Evolutionary conservation across 805 yeast genomes (phyloP), one percentile per base, ranked within the genome.

Genomic region (Scheffersomyces coipomensis): DNA sequence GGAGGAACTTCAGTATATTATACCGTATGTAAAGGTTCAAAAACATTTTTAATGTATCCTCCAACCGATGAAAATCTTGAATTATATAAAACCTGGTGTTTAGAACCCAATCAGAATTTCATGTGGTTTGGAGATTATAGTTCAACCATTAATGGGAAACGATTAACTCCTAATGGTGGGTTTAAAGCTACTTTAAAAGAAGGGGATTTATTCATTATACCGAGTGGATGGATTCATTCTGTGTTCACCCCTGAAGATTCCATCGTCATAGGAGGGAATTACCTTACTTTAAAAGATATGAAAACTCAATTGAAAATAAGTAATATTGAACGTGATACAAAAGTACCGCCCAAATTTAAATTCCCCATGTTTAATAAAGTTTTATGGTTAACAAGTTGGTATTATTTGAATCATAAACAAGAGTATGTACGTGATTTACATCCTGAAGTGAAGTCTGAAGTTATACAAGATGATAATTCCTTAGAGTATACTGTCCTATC

Each of bases 1-100:
- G 93, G 95, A 2, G 97, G 96, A 0, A 86, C 96, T 0, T 85
- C 93, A 1, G 97, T 89, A 4, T 89, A 87, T 56, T 89, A 89
- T 60, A 87, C 91, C 2, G 80, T 89, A 3, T 62, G 89, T 12
- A 64, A 73, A n/a, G 97, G 97, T 1, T 50, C 64, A 3, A 89
- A 89, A 52, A 74, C 79, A 23, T 89, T 89, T 53, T 58, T 88
- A 34, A 76, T 89, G 73, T 79, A 73, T 49, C 96, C 95, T 0
- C 96, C 96, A 2, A 79, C 95, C 0, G 56, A 63, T 2, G 48
- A 58, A 11, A 89, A 88, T 50, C 66, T 88, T 36, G 55, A 66
- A 12, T 68, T 75, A 24, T 89, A 88, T 53, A 73, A 75, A 26
- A 60, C 71, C 25, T 89, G 97, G 97, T 83, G 95, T 52, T 62